Evolutionary conservation across 2,329 filamentous ascomycete genomes (phyloP), one percentile per base, ranked within the genome.

Genomic region (Ophiostoma angusticollis): DNA sequence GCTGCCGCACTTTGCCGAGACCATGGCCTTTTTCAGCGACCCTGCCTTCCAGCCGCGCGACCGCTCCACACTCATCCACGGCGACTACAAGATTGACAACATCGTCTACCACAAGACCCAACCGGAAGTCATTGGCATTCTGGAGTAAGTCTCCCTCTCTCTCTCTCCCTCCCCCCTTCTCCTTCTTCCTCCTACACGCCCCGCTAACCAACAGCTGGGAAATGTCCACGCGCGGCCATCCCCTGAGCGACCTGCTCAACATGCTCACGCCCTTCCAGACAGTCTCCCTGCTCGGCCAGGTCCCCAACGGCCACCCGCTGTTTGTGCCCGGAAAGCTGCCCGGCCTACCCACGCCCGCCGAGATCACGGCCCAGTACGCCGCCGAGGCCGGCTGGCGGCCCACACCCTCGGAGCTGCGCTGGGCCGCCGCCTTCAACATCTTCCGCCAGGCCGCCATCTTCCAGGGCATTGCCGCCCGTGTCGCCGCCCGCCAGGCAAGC

Each of bases 181-280:
- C 9, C 9, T 28, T 4, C 31, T 13, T 14, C 21, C 16, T 29
- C 30, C 5, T n/a, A 5, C 6, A 17, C 5, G 8, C 19, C 31
- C 18, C 11, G 14, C 27, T 14, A 9, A 25, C 11, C 12, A 23
- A 7, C 52, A 75, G 72, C 62, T 96, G 89, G 89, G 91, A 96
- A 64, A 94, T 98, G 85, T 86, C 85, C 25, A 96, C 91, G 0
- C 79, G 95, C 39, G 91, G 91, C n/a, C 89, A 98, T 58, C 91
- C 91, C 1, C 72, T 96, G 17, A 89, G 83, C 6, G 91, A 98
- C 56, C 65, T 96, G 29, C 78, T 79, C 58, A 96, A 96, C 60
- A 67, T 96, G 14, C 58, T 78, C 19, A 64, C 63, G 7, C 69
- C 69, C 8, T 72, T 63, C 49, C 50, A 65, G 58, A 59, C 55